A percentile compares a stretch with the other conserved stretches of the same genome.
Conservation (phyloP, 331 rosid species). For the Malus hybrid region DNA sequence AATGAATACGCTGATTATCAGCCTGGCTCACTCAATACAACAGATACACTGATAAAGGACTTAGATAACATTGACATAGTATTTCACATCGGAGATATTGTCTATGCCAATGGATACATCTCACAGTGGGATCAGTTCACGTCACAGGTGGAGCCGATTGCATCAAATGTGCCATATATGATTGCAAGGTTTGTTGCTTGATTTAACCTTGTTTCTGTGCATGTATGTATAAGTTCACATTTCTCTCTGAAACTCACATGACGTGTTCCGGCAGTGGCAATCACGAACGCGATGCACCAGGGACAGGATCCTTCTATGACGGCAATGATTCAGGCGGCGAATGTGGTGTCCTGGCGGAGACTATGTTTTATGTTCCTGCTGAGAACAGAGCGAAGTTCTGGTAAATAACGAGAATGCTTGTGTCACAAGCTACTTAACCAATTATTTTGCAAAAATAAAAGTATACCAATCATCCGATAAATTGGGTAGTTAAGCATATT, state of each 20-base stretch:
- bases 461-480: not conserved
- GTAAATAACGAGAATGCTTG: not conserved
- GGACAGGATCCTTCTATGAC: slow-evolving; percentile 25
- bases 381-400: slow-evolving; percentile 30
- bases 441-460: not conserved
- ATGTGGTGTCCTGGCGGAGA: slow-evolving; percentile 27
- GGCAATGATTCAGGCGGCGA: slow-evolving; percentile 22
- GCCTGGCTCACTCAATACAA: slow-evolving; percentile 20
- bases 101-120: slow-evolving; percentile 20
- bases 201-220: not conserved
- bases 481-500: not conserved
- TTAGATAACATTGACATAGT: slow-evolving; percentile 12
- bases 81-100: slow-evolving; percentile 13
- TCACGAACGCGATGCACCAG: slow-evolving; percentile 22
- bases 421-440: not conserved
- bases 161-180: slow-evolving; percentile 18
- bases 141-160: slow-evolving; percentile 14
- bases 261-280: slow-evolving; percentile 11
- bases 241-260: not conserved
- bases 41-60: slow-evolving; percentile 14
- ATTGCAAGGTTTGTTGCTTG: slow-evolving; percentile 11
- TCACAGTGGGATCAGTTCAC: slow-evolving; percentile 24
- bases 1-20: slow-evolving; percentile 20
- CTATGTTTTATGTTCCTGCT: slow-evolving; percentile 30
- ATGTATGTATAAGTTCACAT: not conserved